Conservation (phyloP, 257 asterid genomes). For the Paulownia fortunei region DNA sequence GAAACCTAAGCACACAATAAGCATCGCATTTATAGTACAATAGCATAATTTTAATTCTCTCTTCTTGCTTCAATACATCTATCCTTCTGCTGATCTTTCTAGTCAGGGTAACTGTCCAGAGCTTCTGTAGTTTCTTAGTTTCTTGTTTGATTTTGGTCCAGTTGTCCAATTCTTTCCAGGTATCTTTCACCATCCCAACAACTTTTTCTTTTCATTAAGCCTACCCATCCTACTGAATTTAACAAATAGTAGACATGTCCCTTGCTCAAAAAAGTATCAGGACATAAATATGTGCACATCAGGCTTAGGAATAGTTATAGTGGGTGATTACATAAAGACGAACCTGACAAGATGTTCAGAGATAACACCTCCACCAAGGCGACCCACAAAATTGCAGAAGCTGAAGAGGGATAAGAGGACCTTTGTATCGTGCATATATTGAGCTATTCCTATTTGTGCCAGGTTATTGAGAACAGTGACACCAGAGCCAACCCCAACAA, state of each 20-base stretch:
- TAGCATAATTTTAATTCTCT: too few relatives aligned
- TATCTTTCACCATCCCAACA: too few relatives aligned
- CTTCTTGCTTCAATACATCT: too few relatives aligned
- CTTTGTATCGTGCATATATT: conserved; percentile 55
- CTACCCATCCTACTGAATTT: not conserved
- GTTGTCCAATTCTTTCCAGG: too few relatives aligned
- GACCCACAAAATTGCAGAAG: conserved; percentile 73
- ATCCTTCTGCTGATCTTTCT: too few relatives aligned
- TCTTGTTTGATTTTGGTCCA: not conserved
- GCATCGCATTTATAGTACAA: not conserved
- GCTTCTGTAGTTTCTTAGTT: not conserved
- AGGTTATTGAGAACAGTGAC: conserved; percentile 81
- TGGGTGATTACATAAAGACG: not conserved
- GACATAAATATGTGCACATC: not conserved
- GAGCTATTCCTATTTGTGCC: conserved; percentile 76
- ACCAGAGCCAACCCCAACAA: conserved; percentile 77
- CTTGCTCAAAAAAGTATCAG: not conserved
- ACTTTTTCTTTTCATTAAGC: not conserved
- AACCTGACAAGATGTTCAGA: conserved; percentile 72
- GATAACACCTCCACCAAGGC: conserved; percentile 80
- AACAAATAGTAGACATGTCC: not conserved
- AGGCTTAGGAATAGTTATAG: not conserved
- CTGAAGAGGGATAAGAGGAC: conserved; percentile 68
- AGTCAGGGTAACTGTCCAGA: not conserved
- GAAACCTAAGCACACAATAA: not conserved